Percentiles rank a stretch among this genome's conserved stretches.
These are phyloP conservation scores for Mucor lusitanicus DNA, from an alignment of 371 early-diverging fungal species.

Conservation along the genomic window DNA sequence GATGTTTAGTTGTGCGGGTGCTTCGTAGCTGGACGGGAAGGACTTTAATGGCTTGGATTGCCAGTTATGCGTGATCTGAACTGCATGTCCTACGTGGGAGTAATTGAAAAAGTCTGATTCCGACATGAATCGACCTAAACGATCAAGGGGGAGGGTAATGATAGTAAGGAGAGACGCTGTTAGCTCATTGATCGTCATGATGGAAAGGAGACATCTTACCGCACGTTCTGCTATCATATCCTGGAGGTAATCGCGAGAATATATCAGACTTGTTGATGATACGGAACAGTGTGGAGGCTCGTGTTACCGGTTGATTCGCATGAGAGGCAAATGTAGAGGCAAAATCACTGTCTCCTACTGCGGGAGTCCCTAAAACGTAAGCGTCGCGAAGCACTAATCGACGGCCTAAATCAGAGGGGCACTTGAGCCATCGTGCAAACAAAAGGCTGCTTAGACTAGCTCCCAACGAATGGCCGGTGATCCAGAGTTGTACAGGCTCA, in stretches of 20 bases:
- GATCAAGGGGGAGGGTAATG: too few relatives aligned
- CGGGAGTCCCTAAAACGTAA: constrained; percentile 47
- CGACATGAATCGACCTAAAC: constrained; percentile 17
- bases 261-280: constrained; percentile 38
- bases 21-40: constrained; percentile 27
- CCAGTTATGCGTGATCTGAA: constrained; percentile 29
- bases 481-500: constrained; percentile 51
- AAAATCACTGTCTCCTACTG: constrained; percentile 45
- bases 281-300: constrained; percentile 33
- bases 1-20: constrained; percentile 25
- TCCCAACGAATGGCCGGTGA: constrained; percentile 56
- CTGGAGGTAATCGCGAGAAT: constrained; percentile 32
- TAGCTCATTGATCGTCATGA: neutral
- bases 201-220: neutral
- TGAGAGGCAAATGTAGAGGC: constrained; percentile 37
- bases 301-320: constrained; percentile 23
- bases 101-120: constrained; percentile 38
- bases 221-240: constrained; percentile 27
- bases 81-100: constrained; percentile 38
- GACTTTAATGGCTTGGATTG: constrained; percentile 26
- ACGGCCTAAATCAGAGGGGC: constrained; percentile 28
- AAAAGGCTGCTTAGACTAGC: constrained; percentile 49
- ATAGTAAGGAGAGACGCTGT: neutral
- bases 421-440: constrained; percentile 46
- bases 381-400: constrained; percentile 36